A percentile compares a stretch with the other conserved stretches of the same genome.
These are phyloP conservation scores for Curvularia sp. DNA, from an alignment of 2,329 filamentous ascomycete species.

Conservation along the genomic window DNA sequence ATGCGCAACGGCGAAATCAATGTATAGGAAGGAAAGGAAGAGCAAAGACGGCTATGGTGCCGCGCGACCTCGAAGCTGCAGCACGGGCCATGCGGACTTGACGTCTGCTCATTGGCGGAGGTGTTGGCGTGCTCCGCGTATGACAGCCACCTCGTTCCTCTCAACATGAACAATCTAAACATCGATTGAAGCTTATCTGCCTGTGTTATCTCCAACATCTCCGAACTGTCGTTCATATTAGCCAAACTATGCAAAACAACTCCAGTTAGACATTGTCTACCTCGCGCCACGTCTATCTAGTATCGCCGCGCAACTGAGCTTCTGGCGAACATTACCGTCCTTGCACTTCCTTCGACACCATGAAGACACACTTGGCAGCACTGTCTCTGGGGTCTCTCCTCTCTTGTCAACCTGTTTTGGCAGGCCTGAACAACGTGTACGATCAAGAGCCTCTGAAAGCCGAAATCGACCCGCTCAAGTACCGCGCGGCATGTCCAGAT, in stretches of 20 bases:
- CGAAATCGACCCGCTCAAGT: slow-evolving; percentile 45
- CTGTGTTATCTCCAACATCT: neutral
- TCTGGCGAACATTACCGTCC: neutral
- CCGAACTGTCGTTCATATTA: neutral
- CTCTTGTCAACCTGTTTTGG: slow-evolving; percentile 11
- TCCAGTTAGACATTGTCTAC: neutral
- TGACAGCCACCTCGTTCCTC: slow-evolving; percentile 28
- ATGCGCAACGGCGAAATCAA: neutral
- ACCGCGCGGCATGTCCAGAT: slow-evolving; percentile 66
- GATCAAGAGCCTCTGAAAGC: slow-evolving; percentile 42
- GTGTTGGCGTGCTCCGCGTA: slow-evolving; percentile 14
- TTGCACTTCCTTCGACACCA: slow-evolving; percentile 9
- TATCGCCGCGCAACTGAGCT: neutral
- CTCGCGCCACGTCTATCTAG: neutral
- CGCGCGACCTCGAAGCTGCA: slow-evolving; percentile 9
- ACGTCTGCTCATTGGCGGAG: slow-evolving; percentile 25
- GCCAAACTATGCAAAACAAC: neutral
- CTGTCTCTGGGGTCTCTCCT: slow-evolving; percentile 25
- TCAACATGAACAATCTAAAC: slow-evolving; percentile 10
- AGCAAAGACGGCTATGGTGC: neutral
- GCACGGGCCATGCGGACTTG: slow-evolving; percentile 23
- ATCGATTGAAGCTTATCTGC: slow-evolving; percentile 3
- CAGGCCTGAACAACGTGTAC: slow-evolving; percentile 21
- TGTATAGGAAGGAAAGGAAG: neutral
- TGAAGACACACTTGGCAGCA: slow-evolving; percentile 25